Base-by-base conservation (phyloP, 2,329 filamentous ascomycete species). In the Microsporum audouinii region DNA sequence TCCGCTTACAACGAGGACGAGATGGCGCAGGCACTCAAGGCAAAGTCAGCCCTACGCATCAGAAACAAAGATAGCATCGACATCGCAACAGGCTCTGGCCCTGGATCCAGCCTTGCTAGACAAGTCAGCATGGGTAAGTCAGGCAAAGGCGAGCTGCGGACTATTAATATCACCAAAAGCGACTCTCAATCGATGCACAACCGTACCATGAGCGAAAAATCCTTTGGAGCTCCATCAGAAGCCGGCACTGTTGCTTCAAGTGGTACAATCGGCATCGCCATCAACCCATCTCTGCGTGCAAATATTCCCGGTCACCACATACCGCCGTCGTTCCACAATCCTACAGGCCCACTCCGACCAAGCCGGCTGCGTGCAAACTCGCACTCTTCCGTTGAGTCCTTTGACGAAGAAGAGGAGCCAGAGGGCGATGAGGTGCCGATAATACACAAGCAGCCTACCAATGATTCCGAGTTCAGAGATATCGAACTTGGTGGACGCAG, bases 71-170 rank as follows among this genome's bases (percentile, higher is more conserved):
- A 27, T n/a, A 53, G 27, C 10, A 8, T 53, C 27, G 49, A 53
- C 10, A 10, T 33, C 12, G 27, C 49, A 34, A n/a, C 39, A 3
- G 39, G 39, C 2, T n/a, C 29, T 34, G 6, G 49, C 27, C 27
- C 27, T 53, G 12, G 7, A 29, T 53, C 49, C 49, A 57, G 34
- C 39, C 65, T 72, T 7, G 68, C 72, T 0, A 68, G 69, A 43
- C 66, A 71, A 63, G 68, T 68, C 17, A 72, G 70, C 62, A 39
- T 71, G 14, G 69, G 70, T 14, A 71, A 69, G 59, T 65, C 66
- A 61, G 68, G 66, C 39, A 71, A 68, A 61, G 69, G 69, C 29
- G 68, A 69, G 27, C 64, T 72, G 55, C 69, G 68, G 3, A 71
- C 69, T 5, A 71, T 72, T 29, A 70, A 68, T 53, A 57, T 57